Percentiles rank a stretch among this genome's conserved stretches.
Evolutionary conservation across 116 monocot genomes (phyloP).

Genomic region (Phalaenopsis hybrid): DNA sequence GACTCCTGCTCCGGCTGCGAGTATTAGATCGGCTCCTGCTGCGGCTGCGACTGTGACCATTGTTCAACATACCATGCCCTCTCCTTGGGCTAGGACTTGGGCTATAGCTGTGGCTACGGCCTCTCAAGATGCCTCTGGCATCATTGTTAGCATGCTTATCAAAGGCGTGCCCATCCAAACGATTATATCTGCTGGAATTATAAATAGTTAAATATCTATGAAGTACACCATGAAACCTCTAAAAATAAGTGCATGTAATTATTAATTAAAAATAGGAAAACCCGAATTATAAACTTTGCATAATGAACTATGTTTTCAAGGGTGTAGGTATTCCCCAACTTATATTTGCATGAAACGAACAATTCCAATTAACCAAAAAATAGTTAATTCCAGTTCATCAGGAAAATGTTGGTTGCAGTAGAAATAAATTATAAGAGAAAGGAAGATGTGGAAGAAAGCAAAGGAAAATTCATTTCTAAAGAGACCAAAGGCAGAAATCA

Average conservation of each 20-base stretch:
- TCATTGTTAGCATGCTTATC: not conserved
- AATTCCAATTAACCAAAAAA: not conserved
- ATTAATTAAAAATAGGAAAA: not conserved
- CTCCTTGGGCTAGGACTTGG: slow-evolving; percentile 16
- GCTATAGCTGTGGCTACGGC: slow-evolving; percentile 17
- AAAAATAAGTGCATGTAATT: too few species aligned
- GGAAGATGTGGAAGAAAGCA: not conserved
- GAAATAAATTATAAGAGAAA: not conserved
- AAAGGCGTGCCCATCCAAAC: not conserved
- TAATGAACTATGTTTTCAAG: not conserved
- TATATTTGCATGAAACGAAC: too few species aligned
- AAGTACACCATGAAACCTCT: too few species aligned
- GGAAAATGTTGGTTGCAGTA: not conserved
- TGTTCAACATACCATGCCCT: not conserved
- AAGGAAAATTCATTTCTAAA: too few species aligned
- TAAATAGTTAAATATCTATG: not conserved
- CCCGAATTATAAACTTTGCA: not conserved
- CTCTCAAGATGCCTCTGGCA: slow-evolving; percentile 8
- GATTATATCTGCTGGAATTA: slow-evolving; percentile 1
- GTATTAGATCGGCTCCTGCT: slow-evolving; percentile 12
- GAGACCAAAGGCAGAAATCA: too few species aligned
- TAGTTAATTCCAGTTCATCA: not conserved
- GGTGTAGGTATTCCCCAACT: not conserved
- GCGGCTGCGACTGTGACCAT: not conserved
- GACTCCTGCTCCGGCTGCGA: slow-evolving; percentile 14